phyloP scores from a whole-genome alignment of 208 protist species.

The Wallacemonas collosoma region DNA sequence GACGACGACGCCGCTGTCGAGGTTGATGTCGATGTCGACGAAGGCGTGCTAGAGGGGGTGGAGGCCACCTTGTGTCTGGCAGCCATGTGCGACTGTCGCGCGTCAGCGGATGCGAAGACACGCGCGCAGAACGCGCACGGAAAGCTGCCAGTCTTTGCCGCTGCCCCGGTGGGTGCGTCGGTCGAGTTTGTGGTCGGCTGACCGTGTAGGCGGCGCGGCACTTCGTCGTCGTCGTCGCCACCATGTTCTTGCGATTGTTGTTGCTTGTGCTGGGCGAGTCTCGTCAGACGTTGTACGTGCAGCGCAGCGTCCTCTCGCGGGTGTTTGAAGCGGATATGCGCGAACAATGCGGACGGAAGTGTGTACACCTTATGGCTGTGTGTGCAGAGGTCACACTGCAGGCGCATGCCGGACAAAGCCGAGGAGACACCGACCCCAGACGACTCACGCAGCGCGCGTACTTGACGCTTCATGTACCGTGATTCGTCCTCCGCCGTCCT shows the following conservation, averaged over 20 bases:
- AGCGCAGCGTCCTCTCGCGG: slow-evolving; percentile 67
- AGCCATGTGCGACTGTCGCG: slow-evolving; percentile 48
- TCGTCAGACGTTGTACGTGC: slow-evolving; percentile 76
- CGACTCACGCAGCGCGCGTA: no score
- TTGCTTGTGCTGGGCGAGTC: slow-evolving; percentile 25
- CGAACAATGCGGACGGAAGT: slow-evolving; percentile 75
- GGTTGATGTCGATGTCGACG: neutral
- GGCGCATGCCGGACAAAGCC: slow-evolving; percentile 17
- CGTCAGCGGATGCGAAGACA: slow-evolving; percentile 30
- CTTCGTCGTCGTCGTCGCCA: no score
- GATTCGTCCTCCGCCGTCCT: no score
- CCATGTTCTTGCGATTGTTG: neutral
- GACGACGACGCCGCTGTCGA: neutral
- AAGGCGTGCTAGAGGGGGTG: neutral
- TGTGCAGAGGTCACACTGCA: slow-evolving; percentile 72
- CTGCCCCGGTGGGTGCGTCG: neutral
- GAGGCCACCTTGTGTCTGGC: slow-evolving; percentile 36
- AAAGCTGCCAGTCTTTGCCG: slow-evolving; percentile 12
- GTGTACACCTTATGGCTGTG: slow-evolving; percentile 55
- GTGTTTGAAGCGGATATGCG: slow-evolving; percentile 88
- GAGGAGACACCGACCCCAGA: no score
- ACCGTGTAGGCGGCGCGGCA: no score
- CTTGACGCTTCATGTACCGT: no score
- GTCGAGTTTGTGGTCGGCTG: no score
- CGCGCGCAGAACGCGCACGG: slow-evolving; percentile 57